Percentiles rank a stretch among this genome's conserved stretches.
Evolutionary conservation across 2,329 filamentous ascomycete species (phyloP).

Genomic region (Metarhizium humberi): DNA sequence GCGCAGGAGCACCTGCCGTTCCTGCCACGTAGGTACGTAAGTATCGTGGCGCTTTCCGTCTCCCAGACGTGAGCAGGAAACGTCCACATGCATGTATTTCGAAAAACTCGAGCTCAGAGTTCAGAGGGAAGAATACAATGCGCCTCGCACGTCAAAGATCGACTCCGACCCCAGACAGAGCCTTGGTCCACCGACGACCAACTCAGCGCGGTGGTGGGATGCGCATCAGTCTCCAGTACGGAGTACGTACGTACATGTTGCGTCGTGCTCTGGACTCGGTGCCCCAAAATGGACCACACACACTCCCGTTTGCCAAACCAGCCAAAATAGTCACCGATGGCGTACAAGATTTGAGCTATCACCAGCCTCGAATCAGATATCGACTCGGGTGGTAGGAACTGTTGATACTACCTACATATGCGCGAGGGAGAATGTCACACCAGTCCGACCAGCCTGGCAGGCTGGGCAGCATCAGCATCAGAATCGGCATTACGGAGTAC

Average conservation of each 20-base stretch:
- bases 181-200: too few relatives aligned
- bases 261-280: too few relatives aligned
- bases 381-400: neutral
- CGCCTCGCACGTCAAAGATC: too few relatives aligned
- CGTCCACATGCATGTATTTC: too few relatives aligned
- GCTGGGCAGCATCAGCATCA: neutral
- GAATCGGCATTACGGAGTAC: neutral
- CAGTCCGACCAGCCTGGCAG: neutral
- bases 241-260: too few relatives aligned
- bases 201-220: too few relatives aligned
- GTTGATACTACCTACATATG: neutral
- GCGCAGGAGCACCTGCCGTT: neutral
- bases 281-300: neutral
- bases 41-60: too few relatives aligned
- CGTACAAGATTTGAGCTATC: neutral
- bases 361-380: neutral
- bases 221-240: too few relatives aligned
- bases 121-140: too few relatives aligned
- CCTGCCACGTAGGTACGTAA: too few relatives aligned
- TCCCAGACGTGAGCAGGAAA: neutral
- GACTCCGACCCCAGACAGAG: too few relatives aligned
- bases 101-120: too few relatives aligned
- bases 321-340: neutral
- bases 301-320: neutral
- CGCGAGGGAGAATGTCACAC: neutral